Conservation (phyloP, 2,329 filamentous ascomycete species). For the Ceratocystis cacaofunesta region DNA sequence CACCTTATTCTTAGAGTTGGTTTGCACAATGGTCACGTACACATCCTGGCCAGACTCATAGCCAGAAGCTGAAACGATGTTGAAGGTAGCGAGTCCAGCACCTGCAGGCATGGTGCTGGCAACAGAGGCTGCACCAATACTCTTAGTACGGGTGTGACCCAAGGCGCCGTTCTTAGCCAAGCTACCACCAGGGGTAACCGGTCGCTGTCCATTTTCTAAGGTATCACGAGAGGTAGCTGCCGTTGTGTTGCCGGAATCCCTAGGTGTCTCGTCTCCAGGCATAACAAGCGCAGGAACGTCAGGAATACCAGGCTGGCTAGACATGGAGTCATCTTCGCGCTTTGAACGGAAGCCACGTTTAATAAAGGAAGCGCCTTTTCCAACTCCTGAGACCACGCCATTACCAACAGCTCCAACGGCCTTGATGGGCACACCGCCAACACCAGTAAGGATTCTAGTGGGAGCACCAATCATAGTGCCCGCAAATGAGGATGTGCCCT, state of each 20-base stretch:
- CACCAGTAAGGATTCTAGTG: conserved; percentile 70
- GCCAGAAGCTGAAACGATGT: conserved; percentile 60
- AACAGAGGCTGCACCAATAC: conserved; percentile 49
- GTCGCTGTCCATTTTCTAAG: conserved; percentile 15
- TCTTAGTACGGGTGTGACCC: conserved; percentile 39
- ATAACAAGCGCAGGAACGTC: conserved; percentile 29
- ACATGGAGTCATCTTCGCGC: conserved; percentile 42
- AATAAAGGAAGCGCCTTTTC: conserved; percentile 82
- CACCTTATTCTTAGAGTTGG: conserved; percentile 56
- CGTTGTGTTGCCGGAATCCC: conserved; percentile 17
- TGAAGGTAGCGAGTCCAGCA: conserved; percentile 63
- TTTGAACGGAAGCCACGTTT: conserved; percentile 66
- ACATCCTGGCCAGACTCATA: conserved; percentile 65
- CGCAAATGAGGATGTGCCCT: conserved; percentile 85
- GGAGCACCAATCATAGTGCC: conserved; percentile 74
- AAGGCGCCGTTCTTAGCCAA: conserved; percentile 22
- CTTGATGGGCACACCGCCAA: conserved; percentile 83
- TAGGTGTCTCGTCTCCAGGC: conserved; percentile 16
- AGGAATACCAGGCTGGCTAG: conserved; percentile 29
- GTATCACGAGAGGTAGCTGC: conserved; percentile 24
- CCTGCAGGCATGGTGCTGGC: conserved; percentile 50
- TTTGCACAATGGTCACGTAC: conserved; percentile 57
- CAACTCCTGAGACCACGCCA: conserved; percentile 40
- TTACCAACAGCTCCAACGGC: conserved; percentile 60
- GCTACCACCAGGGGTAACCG: conserved; percentile 14